Evolutionary conservation across 495 filamentous ascomycete species (phyloP), one percentile per base, ranked within the genome.

Genomic region (Lindgomyces ingoldianus): DNA sequence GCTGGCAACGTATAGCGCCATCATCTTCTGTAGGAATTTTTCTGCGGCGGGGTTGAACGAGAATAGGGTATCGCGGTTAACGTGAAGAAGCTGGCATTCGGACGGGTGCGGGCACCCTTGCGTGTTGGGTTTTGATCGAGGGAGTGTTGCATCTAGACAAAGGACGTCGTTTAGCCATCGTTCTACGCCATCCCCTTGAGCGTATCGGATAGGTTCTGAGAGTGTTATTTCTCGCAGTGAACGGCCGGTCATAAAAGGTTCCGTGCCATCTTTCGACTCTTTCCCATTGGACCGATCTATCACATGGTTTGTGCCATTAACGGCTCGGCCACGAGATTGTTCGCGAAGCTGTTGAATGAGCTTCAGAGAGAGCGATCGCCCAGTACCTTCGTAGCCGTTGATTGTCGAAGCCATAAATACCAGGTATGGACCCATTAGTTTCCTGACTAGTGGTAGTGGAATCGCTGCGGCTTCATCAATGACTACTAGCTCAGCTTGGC

Each of bases 331-430:
- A 62, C 87, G 79, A 19, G 94, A 94, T 71, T 98, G 91, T 69
- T 99, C 94, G 50, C 95, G 87, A 30, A 99, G 85, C 75, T 99
- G 95, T 70, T 97, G 93, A 64, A 99, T 98, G 62, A 99, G 81
- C 76, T 99, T 99, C 44, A 99, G 76, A 2, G 95, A 98, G 1
- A 99, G 81, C 1, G 93, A 97, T 41, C 95, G 84, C 29, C 95
- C 95, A 2, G 95, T 99, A 65, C 95, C 95, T 78, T 99, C 95
- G 72, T 99, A 99, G 55, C 95, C 95, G 71, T 96, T 98, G 77
- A 99, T 96, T 14, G 95, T 99, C 1, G 94, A 98, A 3, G 95
- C 91, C 95, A 99, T 99, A 79, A 99, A 99, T 2, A 98, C 91
- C 22, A 98, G 80, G 75, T 98, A 99, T n/a, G 93, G 94, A 0